Evolutionary conservation across 2,329 filamentous ascomycete species (phyloP).

Genomic region (Pseudogymnoascus sp.): DNA sequence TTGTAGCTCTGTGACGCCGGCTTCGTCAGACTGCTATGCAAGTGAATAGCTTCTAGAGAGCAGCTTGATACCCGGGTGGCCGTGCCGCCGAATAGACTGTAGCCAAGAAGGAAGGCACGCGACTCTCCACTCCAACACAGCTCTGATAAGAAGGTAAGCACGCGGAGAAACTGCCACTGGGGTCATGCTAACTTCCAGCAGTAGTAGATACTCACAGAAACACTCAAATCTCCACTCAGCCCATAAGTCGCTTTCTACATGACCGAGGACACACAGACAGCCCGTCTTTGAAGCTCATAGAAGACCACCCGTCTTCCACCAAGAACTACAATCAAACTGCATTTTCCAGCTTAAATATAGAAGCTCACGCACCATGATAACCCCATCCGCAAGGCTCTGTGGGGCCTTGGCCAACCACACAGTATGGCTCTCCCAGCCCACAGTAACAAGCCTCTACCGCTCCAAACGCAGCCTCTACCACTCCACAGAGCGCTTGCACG

Average conservation of each 20-base stretch:
- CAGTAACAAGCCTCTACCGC: not conserved
- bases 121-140: not conserved
- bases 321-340: not conserved
- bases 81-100: not conserved
- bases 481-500: not conserved
- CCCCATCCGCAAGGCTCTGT: conserved; percentile 2
- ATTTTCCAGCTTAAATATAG: not conserved
- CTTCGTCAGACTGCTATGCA: not conserved
- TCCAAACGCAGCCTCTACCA: not conserved
- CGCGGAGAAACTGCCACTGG: not conserved
- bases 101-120: not conserved
- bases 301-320: not conserved
- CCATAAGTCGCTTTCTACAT: conserved; percentile 1
- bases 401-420: conserved; percentile 8
- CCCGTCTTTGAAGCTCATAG: not conserved
- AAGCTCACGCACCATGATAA: not conserved
- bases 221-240: not conserved
- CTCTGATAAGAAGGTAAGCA: not conserved
- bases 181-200: not conserved
- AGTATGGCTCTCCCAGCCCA: not conserved
- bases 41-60: not conserved
- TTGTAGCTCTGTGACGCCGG: not conserved
- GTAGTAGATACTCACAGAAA: not conserved
- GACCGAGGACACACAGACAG: not conserved
- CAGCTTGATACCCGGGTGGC: not conserved